Base-by-base conservation (phyloP, 345 rosid genomes). In the Rhodomyrtus tomentosa region DNA sequence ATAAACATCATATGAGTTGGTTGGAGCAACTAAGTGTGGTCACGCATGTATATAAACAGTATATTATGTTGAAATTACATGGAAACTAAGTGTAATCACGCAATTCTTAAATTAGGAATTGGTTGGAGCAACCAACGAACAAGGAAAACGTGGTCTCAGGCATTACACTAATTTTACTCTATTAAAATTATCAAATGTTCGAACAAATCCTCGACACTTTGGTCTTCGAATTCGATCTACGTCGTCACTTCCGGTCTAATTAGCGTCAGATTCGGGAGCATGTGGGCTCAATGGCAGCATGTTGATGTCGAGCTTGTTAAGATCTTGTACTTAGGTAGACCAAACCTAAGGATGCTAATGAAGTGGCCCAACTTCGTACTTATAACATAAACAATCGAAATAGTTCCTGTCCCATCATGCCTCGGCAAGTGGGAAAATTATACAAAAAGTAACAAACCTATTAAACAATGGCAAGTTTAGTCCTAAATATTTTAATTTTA, bases 1-100 rank as follows among this genome's bases (percentile, higher is more conserved):
- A 32, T 38, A 68, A 18, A 68, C 7, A 4, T 0, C 10, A 68
- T 68, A 32, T 16, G 36, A 8, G 9, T 9, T 68, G 1, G n/a
- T n/a, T n/a, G n/a, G n/a, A n/a, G n/a, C n/a, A n/a, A n/a, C n/a
- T n/a, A n/a, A n/a, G n/a, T 6, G 18, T 9, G 3, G 4, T 32
- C 21, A 36, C 8, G 12, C 3, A 1, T 3, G 20, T 36, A 2
- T 2, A 3, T 4, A 7, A 32, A 16, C 24, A 5, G 18, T 3
- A 32, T 32, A 4, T 68, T 8, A 68, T 68, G 20, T 8, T 8
- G 18, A 10, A 32, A 16, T 68, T 16, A 32, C 45, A 68, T 68
- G 22, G 10, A 20, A 62, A 2, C 29, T 27, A 59, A 21, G 16
- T 59, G 15, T 16, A 7, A 29, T 29, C 40, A 32, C 24, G 18